Base-by-base conservation (phyloP, 352 stramenopile species). In the Thraustotheca clavata region DNA sequence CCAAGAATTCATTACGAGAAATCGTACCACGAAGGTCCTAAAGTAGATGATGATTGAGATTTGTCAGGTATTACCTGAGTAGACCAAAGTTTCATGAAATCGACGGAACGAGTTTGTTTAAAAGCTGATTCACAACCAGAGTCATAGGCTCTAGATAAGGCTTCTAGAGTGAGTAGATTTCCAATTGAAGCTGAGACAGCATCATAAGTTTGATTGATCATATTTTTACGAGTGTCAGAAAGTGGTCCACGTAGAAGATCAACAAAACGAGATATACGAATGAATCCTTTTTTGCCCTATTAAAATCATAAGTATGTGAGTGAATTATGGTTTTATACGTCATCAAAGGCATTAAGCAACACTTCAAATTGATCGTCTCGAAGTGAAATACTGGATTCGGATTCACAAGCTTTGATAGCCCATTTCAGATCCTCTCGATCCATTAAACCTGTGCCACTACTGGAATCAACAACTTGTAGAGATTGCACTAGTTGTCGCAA, bases 291-390 rank as follows among this genome's bases (percentile, higher is more conserved):
- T 34, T 61, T 86, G 26, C 75, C 70, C 66, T 77, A 36, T 20
- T 35, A 0, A 32, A 34, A 40, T 14, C 27, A 26, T 27, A 38
- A 11, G 39, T 36, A 33, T 5, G 12, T 8, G 5, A 27, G 24
- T 0, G 14, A 60, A 50, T 8, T 7, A 41, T 39, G n/a, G 24
- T 29, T 0, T 20, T 52, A 24, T 35, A 77, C 73, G 62, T 84
- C 84, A 69, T 91, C 85, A 41, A 89, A 84, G 31, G 68, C 74
- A 55, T 86, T 70, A 22, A 92, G 83, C 31, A 88, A 68, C 54
- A 89, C 54, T 29, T 91, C 80, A 12, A 89, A 68, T 36, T 94
- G 85, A 39, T 91, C 85, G 46, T 88, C 77, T 7, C 83, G 80
- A 22, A 92, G 60, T 14, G 79, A 79, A 16, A 89, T 54, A 8